phyloP scores from a whole-genome alignment of 2,329 filamentous ascomycete species.

The Nakataea oryzae region DNA sequence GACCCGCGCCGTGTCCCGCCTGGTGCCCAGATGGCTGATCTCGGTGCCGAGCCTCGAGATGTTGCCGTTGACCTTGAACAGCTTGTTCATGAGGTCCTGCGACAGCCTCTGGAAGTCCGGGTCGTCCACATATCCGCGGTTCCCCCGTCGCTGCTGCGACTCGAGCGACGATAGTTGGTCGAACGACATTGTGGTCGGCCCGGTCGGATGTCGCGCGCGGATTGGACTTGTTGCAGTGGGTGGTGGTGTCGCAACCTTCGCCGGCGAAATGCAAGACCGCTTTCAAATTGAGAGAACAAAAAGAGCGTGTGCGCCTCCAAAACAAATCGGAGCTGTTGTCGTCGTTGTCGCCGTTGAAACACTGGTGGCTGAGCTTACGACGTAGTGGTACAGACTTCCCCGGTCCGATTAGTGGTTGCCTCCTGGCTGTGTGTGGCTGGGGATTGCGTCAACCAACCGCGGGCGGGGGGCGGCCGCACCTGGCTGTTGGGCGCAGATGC shows the following conservation, averaged over 20 bases:
- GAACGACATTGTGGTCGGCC: constrained; percentile 63
- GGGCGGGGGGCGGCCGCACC: neutral
- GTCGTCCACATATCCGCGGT: constrained; percentile 72
- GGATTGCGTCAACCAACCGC: neutral
- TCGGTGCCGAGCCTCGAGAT: constrained; percentile 78
- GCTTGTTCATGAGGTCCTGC: constrained; percentile 72
- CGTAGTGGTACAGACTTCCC: neutral
- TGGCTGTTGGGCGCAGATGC: neutral
- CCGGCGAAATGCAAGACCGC: neutral
- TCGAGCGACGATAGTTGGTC: constrained; percentile 79
- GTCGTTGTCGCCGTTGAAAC: neutral
- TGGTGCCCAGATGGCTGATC: constrained; percentile 76
- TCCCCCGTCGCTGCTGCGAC: constrained; percentile 43
- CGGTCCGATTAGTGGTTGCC: neutral
- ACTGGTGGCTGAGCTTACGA: neutral
- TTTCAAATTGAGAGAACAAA: neutral
- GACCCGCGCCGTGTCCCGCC: constrained; percentile 81
- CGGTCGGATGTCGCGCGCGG: neutral
- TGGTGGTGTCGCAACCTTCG: neutral
- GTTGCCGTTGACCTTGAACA: constrained; percentile 82
- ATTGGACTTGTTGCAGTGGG: neutral
- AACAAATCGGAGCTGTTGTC: neutral
- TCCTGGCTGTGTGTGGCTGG: neutral
- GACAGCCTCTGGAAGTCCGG: constrained; percentile 83
- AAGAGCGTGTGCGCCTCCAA: neutral